Evolutionary conservation across 768 basidiomycete genomes (phyloP).

Genomic region (Termitomyces sp.): DNA sequence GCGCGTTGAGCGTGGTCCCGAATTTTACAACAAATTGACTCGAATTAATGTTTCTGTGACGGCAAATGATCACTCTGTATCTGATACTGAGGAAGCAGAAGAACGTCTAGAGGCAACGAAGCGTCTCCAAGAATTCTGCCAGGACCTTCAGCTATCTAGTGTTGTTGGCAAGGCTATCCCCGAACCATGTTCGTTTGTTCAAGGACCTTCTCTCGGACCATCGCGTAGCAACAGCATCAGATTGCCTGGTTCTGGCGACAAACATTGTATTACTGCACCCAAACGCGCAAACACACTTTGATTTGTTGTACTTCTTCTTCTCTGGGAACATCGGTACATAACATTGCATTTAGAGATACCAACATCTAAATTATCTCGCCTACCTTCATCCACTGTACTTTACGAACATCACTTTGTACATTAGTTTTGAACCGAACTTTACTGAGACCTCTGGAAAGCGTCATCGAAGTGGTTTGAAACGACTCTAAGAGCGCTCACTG

Average conservation of each 20-base stretch:
- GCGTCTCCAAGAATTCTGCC: constrained; percentile 44
- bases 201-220: constrained; percentile 4
- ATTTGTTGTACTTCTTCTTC: not conserved
- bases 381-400: not conserved
- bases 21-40: constrained; percentile 45
- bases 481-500: not conserved
- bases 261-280: not conserved
- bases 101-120: constrained; percentile 36
- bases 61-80: constrained; percentile 25
- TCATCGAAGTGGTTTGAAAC: not conserved
- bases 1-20: constrained; percentile 42
- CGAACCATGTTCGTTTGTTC: constrained; percentile 7
- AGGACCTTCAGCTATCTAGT: constrained; percentile 40
- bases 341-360: constrained; percentile 2
- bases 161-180: constrained; percentile 22
- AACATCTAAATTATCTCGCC: constrained; percentile 7
- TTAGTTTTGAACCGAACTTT: not conserved
- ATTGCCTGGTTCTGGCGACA: not conserved
- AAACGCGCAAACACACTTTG: constrained; percentile 5
- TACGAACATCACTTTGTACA: not conserved
- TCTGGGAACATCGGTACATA: constrained; percentile 3
- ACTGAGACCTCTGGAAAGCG: too few species aligned
- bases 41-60: constrained; percentile 45
- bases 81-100: constrained; percentile 30
- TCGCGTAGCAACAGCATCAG: constrained; percentile 1